Percentiles rank a stretch among this genome's conserved stretches.
phyloP scores from a whole-genome alignment of 2,329 filamentous ascomycete species.

The Aspergillus sp. region DNA sequence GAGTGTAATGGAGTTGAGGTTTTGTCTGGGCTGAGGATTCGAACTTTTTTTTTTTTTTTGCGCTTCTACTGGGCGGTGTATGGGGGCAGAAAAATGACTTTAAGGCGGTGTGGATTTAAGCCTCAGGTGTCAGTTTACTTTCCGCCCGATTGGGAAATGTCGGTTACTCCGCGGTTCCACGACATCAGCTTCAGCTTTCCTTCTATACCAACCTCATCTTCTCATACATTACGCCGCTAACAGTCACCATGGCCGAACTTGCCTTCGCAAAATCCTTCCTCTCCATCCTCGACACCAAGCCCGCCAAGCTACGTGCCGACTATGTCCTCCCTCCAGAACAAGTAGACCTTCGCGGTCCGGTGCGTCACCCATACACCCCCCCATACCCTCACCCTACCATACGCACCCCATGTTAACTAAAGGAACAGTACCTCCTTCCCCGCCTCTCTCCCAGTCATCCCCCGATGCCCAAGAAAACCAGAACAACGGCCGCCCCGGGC shows the following conservation, averaged over 20 bases:
- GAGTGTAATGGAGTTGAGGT: constrained; percentile 10
- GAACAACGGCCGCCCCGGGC: constrained; percentile 27
- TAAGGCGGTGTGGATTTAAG: constrained; percentile 14
- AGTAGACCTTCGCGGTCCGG: constrained; percentile 69
- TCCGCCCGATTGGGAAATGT: constrained; percentile 17
- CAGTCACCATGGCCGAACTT: constrained; percentile 65
- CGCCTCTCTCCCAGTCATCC: constrained; percentile 39
- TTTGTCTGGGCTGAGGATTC: constrained; percentile 11
- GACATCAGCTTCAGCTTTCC: background rate
- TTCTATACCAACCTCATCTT: too few species aligned
- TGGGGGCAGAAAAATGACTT: constrained; percentile 13
- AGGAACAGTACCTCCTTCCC: constrained; percentile 40
- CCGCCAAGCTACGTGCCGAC: constrained; percentile 76
- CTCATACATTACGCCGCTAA: too few species aligned
- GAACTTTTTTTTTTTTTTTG: constrained; percentile 24
- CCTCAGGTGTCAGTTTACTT: constrained; percentile 5
- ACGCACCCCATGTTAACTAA: background rate
- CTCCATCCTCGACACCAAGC: constrained; percentile 67
- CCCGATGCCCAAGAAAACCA: constrained; percentile 37
- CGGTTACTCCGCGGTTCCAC: background rate
- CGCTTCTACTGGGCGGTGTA: constrained; percentile 24
- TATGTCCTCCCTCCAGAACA: constrained; percentile 80
- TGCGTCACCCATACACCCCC: constrained; percentile 40
- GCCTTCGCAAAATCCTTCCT: constrained; percentile 81
- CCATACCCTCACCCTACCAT: too few species aligned